These are phyloP conservation scores for Testicularia cyperi DNA, from an alignment of 1,284 basidiomycete genomes.

Conservation along the genomic window DNA sequence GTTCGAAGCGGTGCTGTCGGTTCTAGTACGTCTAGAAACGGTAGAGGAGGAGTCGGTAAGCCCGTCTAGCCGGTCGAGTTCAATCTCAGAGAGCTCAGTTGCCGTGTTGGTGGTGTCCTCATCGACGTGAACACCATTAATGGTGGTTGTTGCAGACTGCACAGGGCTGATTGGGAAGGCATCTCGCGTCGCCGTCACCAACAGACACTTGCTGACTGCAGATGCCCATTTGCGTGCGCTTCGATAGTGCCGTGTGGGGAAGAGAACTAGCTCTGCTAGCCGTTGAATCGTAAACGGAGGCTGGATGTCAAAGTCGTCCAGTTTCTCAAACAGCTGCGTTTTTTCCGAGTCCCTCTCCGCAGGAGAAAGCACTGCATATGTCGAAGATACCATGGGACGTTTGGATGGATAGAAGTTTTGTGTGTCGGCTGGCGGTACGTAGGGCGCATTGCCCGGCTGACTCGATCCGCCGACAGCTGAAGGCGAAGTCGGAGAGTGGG, in stretches of 20 bases:
- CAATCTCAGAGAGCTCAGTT: slow-evolving; percentile 9
- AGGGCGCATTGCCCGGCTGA: neutral
- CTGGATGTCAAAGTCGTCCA: slow-evolving; percentile 43
- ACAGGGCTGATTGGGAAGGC: slow-evolving; percentile 35
- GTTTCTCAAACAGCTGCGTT: slow-evolving; percentile 14
- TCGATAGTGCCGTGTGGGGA: slow-evolving; percentile 19
- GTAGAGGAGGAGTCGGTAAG: slow-evolving; percentile 1
- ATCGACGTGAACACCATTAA: slow-evolving; percentile 2
- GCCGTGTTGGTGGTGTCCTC: neutral
- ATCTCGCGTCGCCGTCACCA: slow-evolving; percentile 39
- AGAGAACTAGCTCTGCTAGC: slow-evolving; percentile 27
- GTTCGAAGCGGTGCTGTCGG: neutral
- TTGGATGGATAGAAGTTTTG: slow-evolving; percentile 25
- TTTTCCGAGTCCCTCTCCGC: neutral
- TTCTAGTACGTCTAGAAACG: neutral
- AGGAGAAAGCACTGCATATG: too few species aligned
- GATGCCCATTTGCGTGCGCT: slow-evolving; percentile 18
- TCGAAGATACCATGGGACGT: too few species aligned
- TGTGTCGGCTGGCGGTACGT: slow-evolving; percentile 10
- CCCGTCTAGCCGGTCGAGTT: slow-evolving; percentile 29
- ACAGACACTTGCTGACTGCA: slow-evolving; percentile 25
- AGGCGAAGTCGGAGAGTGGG: neutral
- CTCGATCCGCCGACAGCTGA: neutral
- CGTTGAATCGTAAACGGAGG: slow-evolving; percentile 51
- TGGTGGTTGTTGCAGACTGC: slow-evolving; percentile 1